These are phyloP conservation scores for Punica granatum DNA, from an alignment of 345 rosid genomes.

Conservation along the genomic window DNA sequence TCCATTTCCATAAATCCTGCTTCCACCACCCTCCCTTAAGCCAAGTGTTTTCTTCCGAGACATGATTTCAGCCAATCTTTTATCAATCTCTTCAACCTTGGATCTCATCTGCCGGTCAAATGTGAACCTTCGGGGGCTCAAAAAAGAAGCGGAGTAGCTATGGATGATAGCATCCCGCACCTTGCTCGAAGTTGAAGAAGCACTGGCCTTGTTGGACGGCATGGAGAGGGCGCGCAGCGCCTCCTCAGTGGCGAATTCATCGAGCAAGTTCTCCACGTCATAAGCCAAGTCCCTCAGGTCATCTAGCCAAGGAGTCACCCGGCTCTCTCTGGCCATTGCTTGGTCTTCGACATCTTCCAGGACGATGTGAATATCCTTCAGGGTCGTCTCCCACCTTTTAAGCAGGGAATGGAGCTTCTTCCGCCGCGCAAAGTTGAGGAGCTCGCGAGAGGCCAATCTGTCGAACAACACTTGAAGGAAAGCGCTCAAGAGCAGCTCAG, in stretches of 20 bases:
- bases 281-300: conserved; percentile 19
- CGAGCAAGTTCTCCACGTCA: conserved; percentile 14
- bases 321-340: neutral
- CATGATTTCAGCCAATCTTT: neutral
- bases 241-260: conserved; percentile 10
- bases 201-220: no score
- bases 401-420: conserved; percentile 6
- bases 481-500: neutral
- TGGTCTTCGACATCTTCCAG: conserved; percentile 8
- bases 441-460: conserved; percentile 12
- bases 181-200: neutral
- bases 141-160: neutral
- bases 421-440: neutral
- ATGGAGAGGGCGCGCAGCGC: neutral
- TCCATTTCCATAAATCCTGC: accelerated
- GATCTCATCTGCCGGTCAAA: conserved; percentile 11
- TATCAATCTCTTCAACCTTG: conserved; percentile 3
- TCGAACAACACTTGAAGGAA: conserved; percentile 9
- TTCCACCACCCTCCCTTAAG: neutral
- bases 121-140: neutral
- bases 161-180: conserved; percentile 2
- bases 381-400: conserved; percentile 11
- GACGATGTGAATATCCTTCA: conserved; percentile 1
- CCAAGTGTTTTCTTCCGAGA: neutral
- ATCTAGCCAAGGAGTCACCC: conserved; percentile 14